phyloP scores from a whole-genome alignment of 306 rosid genomes.

The Luffa aegyptiaca region DNA sequence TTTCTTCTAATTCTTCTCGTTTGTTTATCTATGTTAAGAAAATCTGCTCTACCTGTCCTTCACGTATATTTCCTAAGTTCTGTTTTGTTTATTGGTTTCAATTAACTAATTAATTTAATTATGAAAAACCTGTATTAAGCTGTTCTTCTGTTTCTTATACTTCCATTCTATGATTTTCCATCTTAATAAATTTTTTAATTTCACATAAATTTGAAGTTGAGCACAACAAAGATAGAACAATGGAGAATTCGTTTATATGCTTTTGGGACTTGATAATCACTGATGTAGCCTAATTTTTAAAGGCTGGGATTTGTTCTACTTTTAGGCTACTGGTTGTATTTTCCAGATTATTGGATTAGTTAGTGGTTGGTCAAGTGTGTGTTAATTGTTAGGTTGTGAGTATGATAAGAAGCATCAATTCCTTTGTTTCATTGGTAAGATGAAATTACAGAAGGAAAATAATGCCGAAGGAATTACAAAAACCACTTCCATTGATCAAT shows the following conservation, averaged over 20 bases:
- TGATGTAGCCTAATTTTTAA: background rate
- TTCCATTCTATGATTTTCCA: background rate
- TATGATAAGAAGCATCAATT: no score
- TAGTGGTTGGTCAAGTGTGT: no score
- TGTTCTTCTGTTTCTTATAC: background rate
- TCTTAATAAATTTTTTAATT: background rate
- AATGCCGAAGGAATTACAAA: no score
- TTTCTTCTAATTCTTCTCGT: background rate
- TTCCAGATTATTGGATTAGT: background rate
- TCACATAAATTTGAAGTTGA: background rate
- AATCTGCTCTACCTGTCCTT: background rate
- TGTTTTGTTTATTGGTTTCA: background rate
- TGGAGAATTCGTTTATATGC: background rate
- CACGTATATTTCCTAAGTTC: background rate
- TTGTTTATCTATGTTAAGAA: background rate
- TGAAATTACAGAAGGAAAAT: no score
- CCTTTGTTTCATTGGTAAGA: no score
- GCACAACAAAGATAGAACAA: background rate
- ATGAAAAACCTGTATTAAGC: background rate
- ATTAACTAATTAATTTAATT: background rate
- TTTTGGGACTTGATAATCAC: background rate
- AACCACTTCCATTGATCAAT: no score
- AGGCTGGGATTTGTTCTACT: background rate
- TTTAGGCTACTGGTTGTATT: background rate
- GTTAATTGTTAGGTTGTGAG: no score